Conservation (phyloP, 352 stramenopile genomes). For the Phytophthora sojae region DNA sequence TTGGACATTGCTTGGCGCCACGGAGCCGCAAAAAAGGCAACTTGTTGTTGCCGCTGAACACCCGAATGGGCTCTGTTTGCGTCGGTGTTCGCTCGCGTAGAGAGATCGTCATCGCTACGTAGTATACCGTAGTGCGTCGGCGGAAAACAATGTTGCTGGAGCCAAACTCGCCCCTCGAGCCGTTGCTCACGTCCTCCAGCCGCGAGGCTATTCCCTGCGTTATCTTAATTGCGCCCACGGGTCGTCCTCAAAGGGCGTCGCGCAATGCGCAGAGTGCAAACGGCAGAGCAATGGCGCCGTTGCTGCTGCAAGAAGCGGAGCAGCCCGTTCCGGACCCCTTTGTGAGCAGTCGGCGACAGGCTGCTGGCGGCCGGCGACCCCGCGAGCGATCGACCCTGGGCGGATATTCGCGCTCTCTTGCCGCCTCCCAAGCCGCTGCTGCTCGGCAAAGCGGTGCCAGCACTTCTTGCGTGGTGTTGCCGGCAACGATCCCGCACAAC, state of each 20-base stretch:
- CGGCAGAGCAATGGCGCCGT: background rate
- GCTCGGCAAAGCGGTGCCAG: background rate
- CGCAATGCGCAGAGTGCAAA: background rate
- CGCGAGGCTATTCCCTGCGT: background rate
- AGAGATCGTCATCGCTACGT: background rate
- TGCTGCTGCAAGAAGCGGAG: background rate
- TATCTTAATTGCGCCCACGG: background rate
- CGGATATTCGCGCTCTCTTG: background rate
- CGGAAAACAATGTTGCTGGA: background rate
- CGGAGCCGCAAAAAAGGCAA: background rate
- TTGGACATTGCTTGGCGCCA: background rate
- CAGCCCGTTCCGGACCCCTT: background rate
- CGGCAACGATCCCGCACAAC: background rate
- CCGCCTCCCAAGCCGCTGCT: background rate
- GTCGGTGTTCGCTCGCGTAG: slow-evolving; percentile 13
- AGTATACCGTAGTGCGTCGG: background rate
- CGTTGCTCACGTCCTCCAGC: background rate
- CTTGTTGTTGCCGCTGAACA: background rate
- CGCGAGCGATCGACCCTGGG: background rate
- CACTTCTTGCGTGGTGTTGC: background rate
- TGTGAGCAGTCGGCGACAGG: background rate
- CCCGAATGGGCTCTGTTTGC: background rate
- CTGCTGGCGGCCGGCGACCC: background rate
- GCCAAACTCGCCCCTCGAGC: background rate
- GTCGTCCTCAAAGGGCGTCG: background rate